Evolutionary conservation across 2,329 filamentous ascomycete genomes (phyloP).

Genomic region (Penicillium sp.): DNA sequence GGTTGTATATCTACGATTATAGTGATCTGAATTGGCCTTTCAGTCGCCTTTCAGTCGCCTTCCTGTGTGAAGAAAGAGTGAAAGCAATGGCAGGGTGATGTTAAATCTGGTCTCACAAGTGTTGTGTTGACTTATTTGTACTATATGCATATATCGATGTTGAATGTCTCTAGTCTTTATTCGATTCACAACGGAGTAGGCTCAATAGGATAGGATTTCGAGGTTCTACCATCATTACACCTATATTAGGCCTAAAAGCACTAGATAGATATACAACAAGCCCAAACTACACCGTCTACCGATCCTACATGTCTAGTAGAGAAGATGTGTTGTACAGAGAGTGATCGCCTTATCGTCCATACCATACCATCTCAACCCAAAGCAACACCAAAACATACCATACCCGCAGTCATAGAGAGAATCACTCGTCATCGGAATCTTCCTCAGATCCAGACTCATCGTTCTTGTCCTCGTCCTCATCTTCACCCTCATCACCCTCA

Average conservation of each 20-base stretch:
- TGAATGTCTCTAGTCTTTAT: not conserved
- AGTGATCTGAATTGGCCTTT: not conserved
- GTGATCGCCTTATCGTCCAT: not conserved
- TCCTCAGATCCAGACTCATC: constrained; percentile 10
- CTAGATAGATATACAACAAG: not conserved
- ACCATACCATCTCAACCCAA: not conserved
- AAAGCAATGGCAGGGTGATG: not conserved
- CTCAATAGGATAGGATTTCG: not conserved
- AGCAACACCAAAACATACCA: not conserved
- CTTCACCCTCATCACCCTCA: constrained; percentile 60
- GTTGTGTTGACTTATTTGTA: constrained; percentile 18
- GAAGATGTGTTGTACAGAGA: not conserved
- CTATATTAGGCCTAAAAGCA: not conserved
- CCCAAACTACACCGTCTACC: not conserved
- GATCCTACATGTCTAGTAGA: not conserved
- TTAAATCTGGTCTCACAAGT: not conserved
- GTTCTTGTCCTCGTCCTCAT: constrained; percentile 1
- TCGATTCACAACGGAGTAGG: not conserved
- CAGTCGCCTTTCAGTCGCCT: not conserved
- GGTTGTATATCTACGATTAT: constrained; percentile 2
- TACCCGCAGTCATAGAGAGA: not conserved
- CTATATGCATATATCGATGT: constrained; percentile 21
- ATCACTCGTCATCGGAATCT: not conserved
- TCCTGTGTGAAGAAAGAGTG: not conserved
- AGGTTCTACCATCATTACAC: not conserved